Evolutionary conservation across 2,329 filamentous ascomycete genomes (phyloP), one percentile per base, ranked within the genome.

Genomic region (Aureobasidium namibiae): DNA sequence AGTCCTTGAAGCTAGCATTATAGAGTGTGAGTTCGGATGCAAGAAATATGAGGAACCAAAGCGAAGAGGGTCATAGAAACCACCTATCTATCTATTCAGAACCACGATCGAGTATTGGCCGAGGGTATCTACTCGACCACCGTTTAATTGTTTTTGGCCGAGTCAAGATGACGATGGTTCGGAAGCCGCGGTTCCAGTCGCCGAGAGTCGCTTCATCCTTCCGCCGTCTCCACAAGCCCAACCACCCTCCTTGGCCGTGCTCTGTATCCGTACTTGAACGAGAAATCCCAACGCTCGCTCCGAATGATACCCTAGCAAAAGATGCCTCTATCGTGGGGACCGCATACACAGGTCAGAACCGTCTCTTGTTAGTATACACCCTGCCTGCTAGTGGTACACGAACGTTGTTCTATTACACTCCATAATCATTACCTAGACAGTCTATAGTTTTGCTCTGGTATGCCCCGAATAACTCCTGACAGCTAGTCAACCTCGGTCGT

Each of bases 401-500:
- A 23, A 44, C 24, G n/a, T 24, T 33, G n/a, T 16, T 39, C 29
- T 56, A 31, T 29, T 57, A 57, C 54, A 48, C 36, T 26, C 31
- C 14, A 18, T 14, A 36, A 34, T 26, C 34, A n/a, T 39, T 23
- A 31, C 18, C 21, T 38, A 54, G 24, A 41, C 9, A 34, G 8
- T 38, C 23, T 53, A 59, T 45, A 59, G 39, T 29, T 29, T 48
- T 45, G 57, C 3, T 21, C 21, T 45, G 48, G n/a, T 29, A n/a
- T n/a, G 48, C 13, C 46, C 46, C 57, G 46, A 52, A 45, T 48
- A 59, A 59, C 46, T 53, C 57, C 57, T 59, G 42, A 49, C 26
- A 59, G 21, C 44, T 36, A 59, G 57, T 52, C 46, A 59, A 59
- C 45, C 45, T 50, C 16, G 29, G 48, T 59, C 57, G 57, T 50